phyloP scores from a whole-genome alignment of 495 filamentous ascomycete species.

The Rhizodiscina lignyota region DNA sequence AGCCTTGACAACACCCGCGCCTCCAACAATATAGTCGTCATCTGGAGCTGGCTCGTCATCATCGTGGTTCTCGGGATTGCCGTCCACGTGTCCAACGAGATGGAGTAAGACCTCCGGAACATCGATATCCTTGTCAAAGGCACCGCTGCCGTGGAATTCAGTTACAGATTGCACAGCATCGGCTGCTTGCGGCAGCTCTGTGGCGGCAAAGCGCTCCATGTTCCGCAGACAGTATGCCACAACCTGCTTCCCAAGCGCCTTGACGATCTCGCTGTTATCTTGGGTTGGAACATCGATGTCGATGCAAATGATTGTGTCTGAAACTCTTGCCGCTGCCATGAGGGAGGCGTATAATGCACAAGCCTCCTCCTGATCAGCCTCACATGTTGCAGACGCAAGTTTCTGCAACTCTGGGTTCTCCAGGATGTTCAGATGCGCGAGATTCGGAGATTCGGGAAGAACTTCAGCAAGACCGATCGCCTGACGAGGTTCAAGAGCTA shows the following conservation, averaged over 20 bases:
- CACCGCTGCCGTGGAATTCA: slow-evolving; percentile 21
- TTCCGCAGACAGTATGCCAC: slow-evolving; percentile 87
- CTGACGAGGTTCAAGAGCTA: slow-evolving; percentile 71
- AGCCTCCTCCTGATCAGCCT: slow-evolving; percentile 73
- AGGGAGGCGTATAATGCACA: slow-evolving; percentile 87
- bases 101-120: slow-evolving; percentile 51
- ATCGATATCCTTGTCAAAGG: slow-evolving; percentile 27
- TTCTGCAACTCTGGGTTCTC: slow-evolving; percentile 60
- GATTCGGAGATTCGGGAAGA: slow-evolving; percentile 61
- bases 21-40: slow-evolving; percentile 89
- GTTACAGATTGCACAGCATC: slow-evolving; percentile 11
- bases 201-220: slow-evolving; percentile 47
- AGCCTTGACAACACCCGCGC: slow-evolving; percentile 82
- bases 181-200: slow-evolving; percentile 26
- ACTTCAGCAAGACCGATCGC: slow-evolving; percentile 81
- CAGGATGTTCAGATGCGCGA: slow-evolving; percentile 77
- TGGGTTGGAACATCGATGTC: slow-evolving; percentile 77
- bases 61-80: slow-evolving; percentile 35
- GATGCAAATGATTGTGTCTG: slow-evolving; percentile 66
- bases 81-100: slow-evolving; percentile 40
- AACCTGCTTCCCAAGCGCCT: slow-evolving; percentile 81
- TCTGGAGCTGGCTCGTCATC: slow-evolving; percentile 63
- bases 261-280: slow-evolving; percentile 73
- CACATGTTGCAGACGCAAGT: slow-evolving; percentile 50
- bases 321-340: slow-evolving; percentile 75